Evolutionary conservation across 257 asterid species (phyloP), one percentile per base, ranked within the genome.

Genomic region (Thymus quinquecostatus): DNA sequence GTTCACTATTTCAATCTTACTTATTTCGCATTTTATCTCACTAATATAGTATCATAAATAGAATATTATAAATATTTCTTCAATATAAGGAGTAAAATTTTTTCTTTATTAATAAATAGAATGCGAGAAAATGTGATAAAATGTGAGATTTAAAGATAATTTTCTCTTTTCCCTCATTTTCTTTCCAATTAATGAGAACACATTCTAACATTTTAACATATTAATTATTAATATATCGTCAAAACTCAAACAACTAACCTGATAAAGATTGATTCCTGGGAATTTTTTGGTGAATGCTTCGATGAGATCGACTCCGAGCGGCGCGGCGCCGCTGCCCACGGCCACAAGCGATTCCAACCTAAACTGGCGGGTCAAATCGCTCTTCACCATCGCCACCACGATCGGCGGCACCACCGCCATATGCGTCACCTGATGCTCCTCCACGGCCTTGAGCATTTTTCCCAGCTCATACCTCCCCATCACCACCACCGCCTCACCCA

Each of bases 371-470:
- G 74, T 70, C 34, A 60, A 57, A 30, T 33, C 73, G 57, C 75
- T 80, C 70, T 82, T 87, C 68, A 81, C 83, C 88, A 89, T 76
- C 28, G 63, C 80, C 79, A 85, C 85, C 73, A 87, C 81, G 32
- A 82, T 30, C 7, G 91, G 90, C 44, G 93, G 93, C 40, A 81
- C 89, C 71, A 79, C 82, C 58, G 78, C 84, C 76, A 87, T 5
- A 70, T 69, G 66, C 27, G 85, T 87, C 29, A 82, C 88, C 75
- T 32, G 71, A 38, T 60, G 79, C 63, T 79, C 83, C 72, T 85
- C 83, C 68, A 85, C 84, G 29, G 75, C 85, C 72, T 55, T 76
- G 75, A 87, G 51, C 91, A 87, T 81, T 63, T 61, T 75, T 72
- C 73, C 64, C 74, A 85, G 43, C 72, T 85, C 83, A 55, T 75